Percentiles rank a stretch among this genome's conserved stretches.
Evolutionary conservation across 176 grass and related monocot genomes (phyloP).

Genomic region (Ensete glaucum): DNA sequence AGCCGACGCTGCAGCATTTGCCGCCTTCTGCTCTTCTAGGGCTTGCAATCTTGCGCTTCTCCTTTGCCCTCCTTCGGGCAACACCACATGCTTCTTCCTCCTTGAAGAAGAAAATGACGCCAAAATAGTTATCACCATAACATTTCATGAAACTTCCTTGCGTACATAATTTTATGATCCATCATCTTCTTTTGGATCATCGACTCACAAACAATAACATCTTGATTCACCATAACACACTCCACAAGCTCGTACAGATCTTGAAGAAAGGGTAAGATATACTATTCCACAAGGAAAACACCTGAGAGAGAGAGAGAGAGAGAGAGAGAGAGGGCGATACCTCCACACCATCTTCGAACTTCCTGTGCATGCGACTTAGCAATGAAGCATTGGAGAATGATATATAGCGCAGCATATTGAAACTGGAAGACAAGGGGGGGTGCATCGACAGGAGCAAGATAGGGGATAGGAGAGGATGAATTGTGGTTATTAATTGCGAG

Average conservation of each 20-base stretch:
- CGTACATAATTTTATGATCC: too few species aligned
- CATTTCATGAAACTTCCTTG: too few species aligned
- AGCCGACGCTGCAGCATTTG: slow-evolving; percentile 11
- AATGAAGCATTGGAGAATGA: too few species aligned
- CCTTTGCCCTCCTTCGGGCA: slow-evolving; percentile 40
- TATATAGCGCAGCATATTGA: too few species aligned
- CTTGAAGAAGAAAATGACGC: neutral
- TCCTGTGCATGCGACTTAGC: neutral
- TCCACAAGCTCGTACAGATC: too few species aligned
- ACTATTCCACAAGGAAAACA: too few species aligned
- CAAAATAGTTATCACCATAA: neutral
- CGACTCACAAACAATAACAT: too few species aligned
- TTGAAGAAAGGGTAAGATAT: neutral
- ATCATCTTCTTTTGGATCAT: too few species aligned
- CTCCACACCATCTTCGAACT: neutral
- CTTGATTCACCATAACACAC: too few species aligned
- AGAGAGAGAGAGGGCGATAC: neutral
- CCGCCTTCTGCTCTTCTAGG: slow-evolving; percentile 43
- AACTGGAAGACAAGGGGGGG: too few species aligned
- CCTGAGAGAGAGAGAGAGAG: too few species aligned
- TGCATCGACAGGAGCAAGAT: neutral
- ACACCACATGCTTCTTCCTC: slow-evolving; percentile 9
- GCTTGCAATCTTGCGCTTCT: slow-evolving; percentile 53
- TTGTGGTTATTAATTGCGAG: neutral
- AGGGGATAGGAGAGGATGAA: neutral